Evolutionary conservation across 140 eudicot genomes (phyloP), one percentile per base, ranked within the genome.

Genomic region (Anethum foeniculum): DNA sequence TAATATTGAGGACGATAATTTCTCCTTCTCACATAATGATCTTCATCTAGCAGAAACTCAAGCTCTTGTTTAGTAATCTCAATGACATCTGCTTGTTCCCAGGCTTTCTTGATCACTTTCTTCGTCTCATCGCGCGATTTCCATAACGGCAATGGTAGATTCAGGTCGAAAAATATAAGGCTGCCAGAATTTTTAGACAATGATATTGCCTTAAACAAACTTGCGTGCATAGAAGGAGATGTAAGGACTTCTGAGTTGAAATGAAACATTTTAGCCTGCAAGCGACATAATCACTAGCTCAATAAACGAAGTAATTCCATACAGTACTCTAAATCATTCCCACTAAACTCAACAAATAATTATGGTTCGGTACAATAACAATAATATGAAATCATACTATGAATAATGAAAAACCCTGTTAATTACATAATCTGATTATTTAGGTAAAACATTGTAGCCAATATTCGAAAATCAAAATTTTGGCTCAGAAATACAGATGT

Each of bases 101-200:
- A 94, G 28, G 98, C 97, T 68, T 83, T 81, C 80, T 89, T 87
- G 58, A 94, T 87, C n/a, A 88, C 21, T 75, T 90, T 83, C 46
- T 83, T 82, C n/a, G 98, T 90, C 82, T 92, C 94, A 16, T 92
- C 94, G 4, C 96, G 95, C 48, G 97, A 94, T 81, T 87, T 88
- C 98, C 98, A 94, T 25, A 94, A 77, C 1, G 98, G 97, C 56
- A 94, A 80, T 38, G 97, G 94, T 19, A 94, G 94, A 84, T 94
- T 94, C 84, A 87, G 77, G 85, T 94, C 98, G 44, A 94, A 94
- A 81, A 94, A 94, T 48, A 87, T 78, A 7, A 90, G 95, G 82
- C 90, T 86, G 21, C 93, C 93, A 46, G 88, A 94, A 28, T 92
- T 90, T 79, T 92, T 94, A 18, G 96, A 90, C 87, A 85, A 85